Conservation (phyloP, 139 green algal species). For the Tetraselmis chui region DNA sequence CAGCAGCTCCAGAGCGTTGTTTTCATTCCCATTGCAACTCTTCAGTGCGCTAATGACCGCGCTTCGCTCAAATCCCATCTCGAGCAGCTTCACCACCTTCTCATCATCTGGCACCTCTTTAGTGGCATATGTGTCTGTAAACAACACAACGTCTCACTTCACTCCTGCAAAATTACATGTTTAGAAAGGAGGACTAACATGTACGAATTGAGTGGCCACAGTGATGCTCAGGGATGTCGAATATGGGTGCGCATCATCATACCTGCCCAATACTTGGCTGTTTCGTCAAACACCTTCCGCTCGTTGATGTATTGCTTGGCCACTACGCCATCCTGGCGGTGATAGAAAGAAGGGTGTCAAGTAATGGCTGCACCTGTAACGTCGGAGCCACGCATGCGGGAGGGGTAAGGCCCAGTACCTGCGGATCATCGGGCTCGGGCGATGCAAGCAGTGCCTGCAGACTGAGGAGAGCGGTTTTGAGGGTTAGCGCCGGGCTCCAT, state of each 20-base stretch:
- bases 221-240: neutral
- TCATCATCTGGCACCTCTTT: conserved; percentile 12
- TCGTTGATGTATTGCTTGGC: conserved; percentile 35
- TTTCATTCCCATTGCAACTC: neutral
- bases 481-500: conserved; percentile 40
- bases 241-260: too few species aligned
- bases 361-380: too few species aligned
- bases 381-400: too few species aligned
- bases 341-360: neutral
- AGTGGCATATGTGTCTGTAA: conserved; percentile 11
- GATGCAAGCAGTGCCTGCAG: conserved; percentile 43
- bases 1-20: neutral
- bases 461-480: conserved; percentile 45
- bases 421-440: conserved; percentile 46
- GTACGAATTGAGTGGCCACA: neutral
- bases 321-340: conserved; percentile 18
- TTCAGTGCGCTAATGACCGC: conserved; percentile 16
- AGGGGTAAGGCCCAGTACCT: too few species aligned
- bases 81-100: conserved; percentile 21
- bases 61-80: conserved; percentile 30
- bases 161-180: neutral
- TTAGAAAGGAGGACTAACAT: neutral
- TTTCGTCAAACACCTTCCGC: conserved; percentile 11
- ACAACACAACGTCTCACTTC: neutral
- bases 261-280: conserved; percentile 23